A percentile compares a stretch with the other conserved stretches of the same genome.
These are phyloP conservation scores for Sporothrix variecibatus DNA, from an alignment of 2,329 filamentous ascomycete genomes.

Conservation along the genomic window DNA sequence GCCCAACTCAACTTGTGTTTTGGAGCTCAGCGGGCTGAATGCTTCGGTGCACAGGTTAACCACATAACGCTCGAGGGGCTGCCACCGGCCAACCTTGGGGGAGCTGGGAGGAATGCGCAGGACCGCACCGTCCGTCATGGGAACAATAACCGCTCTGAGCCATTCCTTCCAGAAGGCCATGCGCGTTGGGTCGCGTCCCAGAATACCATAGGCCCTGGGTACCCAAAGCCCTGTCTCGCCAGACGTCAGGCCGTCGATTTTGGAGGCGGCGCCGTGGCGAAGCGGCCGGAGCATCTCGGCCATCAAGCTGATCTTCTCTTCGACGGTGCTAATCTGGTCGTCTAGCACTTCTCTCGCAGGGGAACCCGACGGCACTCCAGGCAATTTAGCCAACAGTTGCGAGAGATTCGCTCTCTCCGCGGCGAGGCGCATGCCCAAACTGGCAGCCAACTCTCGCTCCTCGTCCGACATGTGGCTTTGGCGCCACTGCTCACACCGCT, in stretches of 20 bases:
- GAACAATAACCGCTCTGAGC: constrained; percentile 89
- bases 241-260: constrained; percentile 94
- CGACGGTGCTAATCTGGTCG: constrained; percentile 91
- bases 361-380: constrained; percentile 77
- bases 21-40: constrained; percentile 85
- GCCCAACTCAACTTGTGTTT: constrained; percentile 91
- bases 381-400: constrained; percentile 79
- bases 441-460: constrained; percentile 88
- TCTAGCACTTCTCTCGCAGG: constrained; percentile 80
- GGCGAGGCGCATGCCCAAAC: constrained; percentile 83
- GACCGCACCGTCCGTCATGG: constrained; percentile 88
- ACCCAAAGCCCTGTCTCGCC: constrained; percentile 97
- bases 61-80: constrained; percentile 93
- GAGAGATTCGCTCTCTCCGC: constrained; percentile 87
- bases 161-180: constrained; percentile 98
- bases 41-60: constrained; percentile 96
- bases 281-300: constrained; percentile 91
- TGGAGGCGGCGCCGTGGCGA: constrained; percentile 89
- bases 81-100: constrained; percentile 89
- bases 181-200: constrained; percentile 80
- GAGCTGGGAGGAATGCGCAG: constrained; percentile 84
- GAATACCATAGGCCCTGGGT: constrained; percentile 86
- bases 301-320: constrained; percentile 97
- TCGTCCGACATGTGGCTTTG: constrained; percentile 86
- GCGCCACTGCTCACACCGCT: constrained; percentile 80